phyloP scores from a whole-genome alignment of 495 filamentous ascomycete genomes.

The Xylaria telfairii region DNA sequence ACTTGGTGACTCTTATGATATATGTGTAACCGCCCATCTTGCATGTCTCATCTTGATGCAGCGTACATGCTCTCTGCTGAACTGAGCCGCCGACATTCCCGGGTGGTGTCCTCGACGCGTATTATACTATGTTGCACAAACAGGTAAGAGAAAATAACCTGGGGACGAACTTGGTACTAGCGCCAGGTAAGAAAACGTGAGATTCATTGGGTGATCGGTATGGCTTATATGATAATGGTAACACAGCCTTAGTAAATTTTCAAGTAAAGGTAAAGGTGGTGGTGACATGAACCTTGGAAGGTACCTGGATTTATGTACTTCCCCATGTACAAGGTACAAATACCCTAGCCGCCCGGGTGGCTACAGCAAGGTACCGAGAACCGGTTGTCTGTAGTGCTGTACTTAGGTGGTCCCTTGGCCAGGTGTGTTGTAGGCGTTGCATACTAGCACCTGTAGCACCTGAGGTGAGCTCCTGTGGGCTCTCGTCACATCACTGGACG shows the following conservation, averaged over 20 bases:
- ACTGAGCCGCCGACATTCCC: too few relatives aligned
- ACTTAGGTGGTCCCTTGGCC: neutral
- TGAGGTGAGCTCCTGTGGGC: constrained; percentile 4
- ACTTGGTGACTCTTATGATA: neutral
- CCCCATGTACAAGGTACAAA: neutral
- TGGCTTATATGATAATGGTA: neutral
- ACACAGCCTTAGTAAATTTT: neutral
- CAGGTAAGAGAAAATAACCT: too few relatives aligned
- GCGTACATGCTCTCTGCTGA: too few relatives aligned
- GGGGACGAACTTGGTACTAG: too few relatives aligned
- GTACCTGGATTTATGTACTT: neutral
- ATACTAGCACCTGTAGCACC: neutral
- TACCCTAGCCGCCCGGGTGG: neutral
- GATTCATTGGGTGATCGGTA: neutral
- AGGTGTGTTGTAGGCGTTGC: too few relatives aligned
- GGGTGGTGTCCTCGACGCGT: neutral
- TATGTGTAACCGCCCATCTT: neutral
- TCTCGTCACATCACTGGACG: neutral
- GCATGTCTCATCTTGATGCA: too few relatives aligned
- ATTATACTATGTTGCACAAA: neutral
- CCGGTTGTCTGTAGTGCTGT: neutral
- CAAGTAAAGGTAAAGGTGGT: neutral
- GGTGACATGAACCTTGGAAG: neutral
- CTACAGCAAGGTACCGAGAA: neutral
- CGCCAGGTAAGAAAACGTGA: neutral